These are phyloP conservation scores for Betula pendula DNA, from an alignment of 306 rosid genomes.

Conservation along the genomic window DNA sequence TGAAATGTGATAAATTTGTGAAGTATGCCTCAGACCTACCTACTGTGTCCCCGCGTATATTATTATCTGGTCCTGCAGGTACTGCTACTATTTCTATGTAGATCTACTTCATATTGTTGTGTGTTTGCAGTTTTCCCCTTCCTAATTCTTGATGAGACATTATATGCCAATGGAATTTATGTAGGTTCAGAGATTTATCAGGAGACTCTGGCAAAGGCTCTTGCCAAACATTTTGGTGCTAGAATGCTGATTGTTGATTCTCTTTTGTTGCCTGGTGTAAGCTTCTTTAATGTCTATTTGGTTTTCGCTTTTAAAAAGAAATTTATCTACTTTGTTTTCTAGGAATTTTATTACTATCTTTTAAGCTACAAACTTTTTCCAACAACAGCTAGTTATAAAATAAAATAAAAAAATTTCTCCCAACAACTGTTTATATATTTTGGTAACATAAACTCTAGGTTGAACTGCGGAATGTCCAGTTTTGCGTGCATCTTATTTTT, in stretches of 20 bases:
- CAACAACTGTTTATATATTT: conserved; percentile 7
- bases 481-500: not conserved
- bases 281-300: conserved; percentile 35
- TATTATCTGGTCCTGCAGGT: conserved; percentile 98
- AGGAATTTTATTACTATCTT: conserved; percentile 1
- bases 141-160: conserved; percentile 16
- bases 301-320: conserved; percentile 10
- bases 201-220: conserved; percentile 89
- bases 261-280: conserved; percentile 83
- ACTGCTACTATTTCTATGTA: conserved; percentile 11
- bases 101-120: not conserved
- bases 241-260: conserved; percentile 78
- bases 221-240: conserved; percentile 81
- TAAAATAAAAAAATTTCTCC: too few species aligned
- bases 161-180: conserved; percentile 24
- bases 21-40: conserved; percentile 75
- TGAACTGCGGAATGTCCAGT: not conserved
- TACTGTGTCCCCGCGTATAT: conserved; percentile 70
- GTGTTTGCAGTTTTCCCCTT: not conserved
- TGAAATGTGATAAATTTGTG: conserved; percentile 69
- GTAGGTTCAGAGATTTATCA: conserved; percentile 97
- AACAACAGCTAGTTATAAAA: not conserved
- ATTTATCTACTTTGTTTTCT: not conserved
- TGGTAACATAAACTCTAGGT: not conserved
- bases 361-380: not conserved